Evolutionary conservation across 306 rosid species (phyloP).

Genomic region (Malus sylvestris): DNA sequence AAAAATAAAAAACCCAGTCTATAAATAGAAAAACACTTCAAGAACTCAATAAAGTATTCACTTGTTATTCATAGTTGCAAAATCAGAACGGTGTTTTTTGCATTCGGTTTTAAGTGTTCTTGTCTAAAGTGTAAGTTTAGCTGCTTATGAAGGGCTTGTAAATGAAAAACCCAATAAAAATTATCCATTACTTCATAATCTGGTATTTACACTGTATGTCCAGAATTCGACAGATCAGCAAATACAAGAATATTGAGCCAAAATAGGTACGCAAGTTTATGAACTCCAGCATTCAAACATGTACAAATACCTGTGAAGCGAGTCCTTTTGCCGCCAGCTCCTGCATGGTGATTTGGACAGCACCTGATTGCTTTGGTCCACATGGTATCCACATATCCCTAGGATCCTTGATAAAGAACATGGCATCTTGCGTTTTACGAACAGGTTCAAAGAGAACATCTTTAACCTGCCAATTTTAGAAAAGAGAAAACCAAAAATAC

Average conservation of each 20-base stretch:
- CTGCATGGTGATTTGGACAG: slow-evolving; percentile 74
- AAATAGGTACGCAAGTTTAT: not conserved
- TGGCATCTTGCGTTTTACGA: slow-evolving; percentile 98
- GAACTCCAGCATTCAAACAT: not conserved
- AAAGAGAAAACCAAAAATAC: not conserved
- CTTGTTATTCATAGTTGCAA: too few relatives aligned
- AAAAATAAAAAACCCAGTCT: not conserved
- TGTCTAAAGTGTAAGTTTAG: not conserved
- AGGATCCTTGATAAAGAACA: slow-evolving; percentile 63
- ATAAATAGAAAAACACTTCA: not conserved
- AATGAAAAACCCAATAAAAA: not conserved
- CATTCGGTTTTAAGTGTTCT: too few relatives aligned
- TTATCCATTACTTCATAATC: not conserved
- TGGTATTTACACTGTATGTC: not conserved
- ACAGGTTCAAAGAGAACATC: slow-evolving; percentile 99
- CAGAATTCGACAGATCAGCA: not conserved
- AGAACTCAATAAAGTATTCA: not conserved
- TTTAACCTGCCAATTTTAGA: slow-evolving; percentile 56
- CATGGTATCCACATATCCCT: slow-evolving; percentile 84
- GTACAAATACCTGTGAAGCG: slow-evolving; percentile 64
- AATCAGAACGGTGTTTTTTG: not conserved
- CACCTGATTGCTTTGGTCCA: slow-evolving; percentile 78
- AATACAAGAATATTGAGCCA: not conserved
- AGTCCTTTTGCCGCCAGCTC: slow-evolving; percentile 78
- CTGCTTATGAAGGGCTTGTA: not conserved